Evolutionary conservation across 2,329 filamentous ascomycete species (phyloP), one percentile per base, ranked within the genome.

Genomic region (Fusarium sp.): DNA sequence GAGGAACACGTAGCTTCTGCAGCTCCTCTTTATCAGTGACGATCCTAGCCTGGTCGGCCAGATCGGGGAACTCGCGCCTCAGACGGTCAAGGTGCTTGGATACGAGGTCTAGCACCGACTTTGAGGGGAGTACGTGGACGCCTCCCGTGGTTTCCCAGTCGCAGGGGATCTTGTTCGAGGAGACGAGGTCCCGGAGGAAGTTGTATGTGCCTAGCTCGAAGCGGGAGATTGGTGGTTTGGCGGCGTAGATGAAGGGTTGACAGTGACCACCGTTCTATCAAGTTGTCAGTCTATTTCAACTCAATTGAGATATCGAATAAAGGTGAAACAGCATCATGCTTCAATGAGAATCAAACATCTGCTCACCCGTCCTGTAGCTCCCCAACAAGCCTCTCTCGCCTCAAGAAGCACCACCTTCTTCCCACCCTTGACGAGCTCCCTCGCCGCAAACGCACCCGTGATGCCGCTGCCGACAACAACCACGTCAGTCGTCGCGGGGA

Each of bases 301-400:
- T 4, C 6, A 14, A 15, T 5, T 3, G 6, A 45, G 2, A 45
- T 9, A 25, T 8, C 2, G 5, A 15, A 45, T 6, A 78, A 65
- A 27, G 17, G 25, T 25, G 25, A 22, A 27, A 9, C 2, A 30
- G 8, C 5, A 54, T 22, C 20, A 4, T 22, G 4, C 40, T 45
- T 45, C 2, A 20, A 40, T 40, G 38, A 40, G 38, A 40, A 40
- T 40, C 17, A 27, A 10, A 14, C 22, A 33, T 57, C 14, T 22
- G 86, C 90, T 86, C 79, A 94, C 92, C 79, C 93, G 85, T n/a
- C 94, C 93, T 1, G 93, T 96, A n/a, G 94, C 94, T 20, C 94
- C 94, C 89, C 90, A 95, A 79, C 93, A 95, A 5, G 91, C 93
- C 84, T 95, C 93, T 76, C 94, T 87, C 15, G 94, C 94, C 82